Base-by-base conservation (phyloP, 2,329 filamentous ascomycete genomes). In the Phialocephala sp. region DNA sequence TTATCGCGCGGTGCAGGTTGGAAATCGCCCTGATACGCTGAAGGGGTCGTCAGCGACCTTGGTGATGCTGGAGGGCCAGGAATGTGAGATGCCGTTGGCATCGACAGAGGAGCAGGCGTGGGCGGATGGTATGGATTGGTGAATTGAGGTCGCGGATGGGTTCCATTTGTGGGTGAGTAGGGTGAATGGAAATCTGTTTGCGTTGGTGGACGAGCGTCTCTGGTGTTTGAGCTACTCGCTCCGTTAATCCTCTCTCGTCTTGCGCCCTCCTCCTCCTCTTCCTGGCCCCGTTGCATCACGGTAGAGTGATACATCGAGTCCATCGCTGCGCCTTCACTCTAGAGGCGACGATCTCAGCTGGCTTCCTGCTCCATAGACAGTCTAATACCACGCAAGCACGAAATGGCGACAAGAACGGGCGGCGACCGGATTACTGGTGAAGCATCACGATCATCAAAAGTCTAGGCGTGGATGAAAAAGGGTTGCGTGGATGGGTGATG, bases 1-100 rank as follows among this genome's bases (percentile, higher is more conserved):
- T 80, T 80, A 60, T 81, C 79, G 71, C 75, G 76, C 62, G 73
- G 66, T 32, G 73, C 68, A 43, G 74, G 73, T 54, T 76, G 77
- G 70, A 77, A 79, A 56, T 76, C 74, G 65, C 74, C 74, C 55
- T 69, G 72, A 68, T 74, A 73, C 64, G 71, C 58, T 56, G 73
- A 56, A 43, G 74, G 67, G 54, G 71, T 63, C 50, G 72, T 66
- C 55, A 72, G 65, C 27, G 65, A 63, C 66, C 68, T 68, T 57
- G 73, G 71, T 62, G 74, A 75, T 59, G 69, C 69, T 67, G 71
- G 71, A 50, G 67, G 70, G 18, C 63, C 66, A 60, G 74, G 69
- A 72, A 72, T 70, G 68, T 72, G 74, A 63, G 68, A 66, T 24
- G 70, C 24, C 64, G 68, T 52, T 59, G 72, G 69, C 63, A 72